A percentile compares a stretch with the other conserved stretches of the same genome.
These are phyloP conservation scores for Sugiyamaella chiloensis DNA, from an alignment of 805 yeast species.

Conservation along the genomic window DNA sequence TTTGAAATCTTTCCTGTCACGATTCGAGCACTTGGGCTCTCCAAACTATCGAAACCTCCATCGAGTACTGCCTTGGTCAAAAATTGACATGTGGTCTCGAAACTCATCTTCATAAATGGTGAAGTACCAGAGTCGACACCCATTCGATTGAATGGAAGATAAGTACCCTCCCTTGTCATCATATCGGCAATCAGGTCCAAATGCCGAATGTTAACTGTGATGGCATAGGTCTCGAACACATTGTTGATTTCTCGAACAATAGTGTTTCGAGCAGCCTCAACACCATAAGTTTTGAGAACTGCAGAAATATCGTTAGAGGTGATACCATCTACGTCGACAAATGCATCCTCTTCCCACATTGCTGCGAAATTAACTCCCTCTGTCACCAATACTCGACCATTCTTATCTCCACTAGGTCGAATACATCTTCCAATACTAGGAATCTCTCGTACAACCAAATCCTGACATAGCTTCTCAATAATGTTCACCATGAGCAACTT, in stretches of 20 bases:
- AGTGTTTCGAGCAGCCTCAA: conserved; percentile 97
- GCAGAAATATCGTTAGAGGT: conserved; percentile 91
- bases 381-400: conserved; percentile 74
- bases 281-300: conserved; percentile 89
- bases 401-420: conserved; percentile 62
- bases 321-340: conserved; percentile 84
- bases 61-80: conserved; percentile 94
- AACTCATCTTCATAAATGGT: conserved; percentile 97
- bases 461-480: conserved; percentile 86
- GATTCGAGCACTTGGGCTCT: conserved; percentile 88
- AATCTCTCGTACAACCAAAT: conserved; percentile 88
- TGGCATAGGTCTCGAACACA: conserved; percentile 95
- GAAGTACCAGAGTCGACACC: conserved; percentile 96
- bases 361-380: conserved; percentile 98
- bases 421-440: conserved; percentile 90
- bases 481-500: conserved; percentile 96
- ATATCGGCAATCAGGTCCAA: conserved; percentile 95
- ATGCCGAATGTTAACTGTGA: conserved; percentile 87
- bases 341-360: conserved; percentile 97
- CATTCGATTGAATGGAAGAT: conserved; percentile 94
- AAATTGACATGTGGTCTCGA: conserved; percentile 97
- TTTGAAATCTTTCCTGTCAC: conserved; percentile 87
- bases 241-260: conserved; percentile 93
- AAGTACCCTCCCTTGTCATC: conserved; percentile 99
- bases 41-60: conserved; percentile 81